phyloP scores from a whole-genome alignment of 1,284 basidiomycete genomes.

The Laetiporus sulphureus region DNA sequence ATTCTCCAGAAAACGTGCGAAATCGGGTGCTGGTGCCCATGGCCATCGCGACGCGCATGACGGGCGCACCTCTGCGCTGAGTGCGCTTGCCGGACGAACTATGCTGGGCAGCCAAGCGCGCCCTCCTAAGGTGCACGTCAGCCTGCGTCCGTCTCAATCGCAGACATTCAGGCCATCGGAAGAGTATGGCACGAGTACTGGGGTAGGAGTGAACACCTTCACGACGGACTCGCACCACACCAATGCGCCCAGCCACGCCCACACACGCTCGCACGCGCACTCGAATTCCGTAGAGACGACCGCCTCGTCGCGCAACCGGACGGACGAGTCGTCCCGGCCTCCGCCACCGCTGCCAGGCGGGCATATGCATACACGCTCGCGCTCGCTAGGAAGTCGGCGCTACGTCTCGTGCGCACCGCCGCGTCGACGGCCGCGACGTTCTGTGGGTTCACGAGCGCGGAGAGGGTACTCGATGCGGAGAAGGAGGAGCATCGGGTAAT shows the following conservation, averaged over 20 bases:
- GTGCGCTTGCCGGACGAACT: conserved; percentile 50
- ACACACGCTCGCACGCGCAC: conserved; percentile 23
- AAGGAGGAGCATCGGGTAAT: too few species aligned
- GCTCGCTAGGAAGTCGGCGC: conserved; percentile 53
- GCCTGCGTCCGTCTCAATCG: conserved; percentile 14
- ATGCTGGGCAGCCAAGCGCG: conserved; percentile 55
- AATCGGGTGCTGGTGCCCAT: conserved; percentile 37
- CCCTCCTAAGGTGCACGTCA: conserved; percentile 40
- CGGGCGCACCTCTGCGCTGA: conserved; percentile 9
- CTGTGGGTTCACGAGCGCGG: conserved; percentile 20
- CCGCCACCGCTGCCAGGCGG: conserved; percentile 14
- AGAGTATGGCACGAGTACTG: conserved; percentile 10
- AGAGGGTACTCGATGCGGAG: conserved; percentile 12
- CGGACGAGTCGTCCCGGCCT: conserved; percentile 22
- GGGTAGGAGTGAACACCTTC: conserved; percentile 15
- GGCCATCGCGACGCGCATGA: conserved; percentile 12
- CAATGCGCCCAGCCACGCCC: conserved; percentile 19
- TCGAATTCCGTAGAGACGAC: conserved; percentile 33
- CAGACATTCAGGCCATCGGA: conserved; percentile 13
- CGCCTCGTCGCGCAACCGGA: conserved; percentile 34
- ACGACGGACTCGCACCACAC: conserved; percentile 5
- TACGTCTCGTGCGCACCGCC: conserved; percentile 31
- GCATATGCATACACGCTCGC: conserved; percentile 31
- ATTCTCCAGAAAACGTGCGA: conserved; percentile 55
- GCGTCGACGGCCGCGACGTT: conserved; percentile 33